A percentile compares a stretch with the other conserved stretches of the same genome.
These are phyloP conservation scores for Carpinus viminea DNA, from an alignment of 306 rosid genomes.

Conservation along the genomic window DNA sequence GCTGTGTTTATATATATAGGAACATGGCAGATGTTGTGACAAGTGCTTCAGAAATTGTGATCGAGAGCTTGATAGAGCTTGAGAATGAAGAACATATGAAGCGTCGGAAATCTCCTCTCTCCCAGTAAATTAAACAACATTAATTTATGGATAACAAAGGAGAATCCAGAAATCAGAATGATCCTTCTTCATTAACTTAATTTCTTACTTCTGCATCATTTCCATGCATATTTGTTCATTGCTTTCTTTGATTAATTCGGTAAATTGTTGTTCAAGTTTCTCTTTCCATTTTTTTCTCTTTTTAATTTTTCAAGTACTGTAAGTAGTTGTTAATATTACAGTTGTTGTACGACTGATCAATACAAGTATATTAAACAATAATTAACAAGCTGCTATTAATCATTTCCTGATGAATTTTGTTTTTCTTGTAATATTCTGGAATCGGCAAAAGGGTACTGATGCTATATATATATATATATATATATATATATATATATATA, in stretches of 20 bases:
- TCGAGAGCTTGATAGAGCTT: slow-evolving; percentile 62
- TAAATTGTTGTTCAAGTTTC: neutral
- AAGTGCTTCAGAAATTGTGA: slow-evolving; percentile 55
- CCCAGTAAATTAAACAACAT: neutral
- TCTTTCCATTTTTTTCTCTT: too few relatives aligned
- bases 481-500: too few relatives aligned
- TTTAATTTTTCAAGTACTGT: too few relatives aligned
- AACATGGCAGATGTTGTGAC: slow-evolving; percentile 66
- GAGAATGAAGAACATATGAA: slow-evolving; percentile 45
- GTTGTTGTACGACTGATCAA: neutral
- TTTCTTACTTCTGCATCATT: neutral
- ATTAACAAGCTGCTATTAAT: neutral
- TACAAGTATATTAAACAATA: neutral
- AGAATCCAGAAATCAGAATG: neutral
- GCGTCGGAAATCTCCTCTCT: slow-evolving; percentile 19
- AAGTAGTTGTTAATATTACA: neutral
- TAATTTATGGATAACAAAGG: neutral
- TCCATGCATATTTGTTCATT: neutral
- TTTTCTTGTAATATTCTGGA: neutral
- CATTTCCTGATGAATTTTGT: neutral
- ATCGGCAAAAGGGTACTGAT: too few relatives aligned
- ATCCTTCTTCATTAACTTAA: neutral
- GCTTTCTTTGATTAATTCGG: neutral
- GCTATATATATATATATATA: too few relatives aligned
- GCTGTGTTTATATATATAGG: slow-evolving; percentile 37